Evolutionary conservation across 2,329 filamentous ascomycete genomes (phyloP), one percentile per base, ranked within the genome.

Genomic region (Fusarium sp.): DNA sequence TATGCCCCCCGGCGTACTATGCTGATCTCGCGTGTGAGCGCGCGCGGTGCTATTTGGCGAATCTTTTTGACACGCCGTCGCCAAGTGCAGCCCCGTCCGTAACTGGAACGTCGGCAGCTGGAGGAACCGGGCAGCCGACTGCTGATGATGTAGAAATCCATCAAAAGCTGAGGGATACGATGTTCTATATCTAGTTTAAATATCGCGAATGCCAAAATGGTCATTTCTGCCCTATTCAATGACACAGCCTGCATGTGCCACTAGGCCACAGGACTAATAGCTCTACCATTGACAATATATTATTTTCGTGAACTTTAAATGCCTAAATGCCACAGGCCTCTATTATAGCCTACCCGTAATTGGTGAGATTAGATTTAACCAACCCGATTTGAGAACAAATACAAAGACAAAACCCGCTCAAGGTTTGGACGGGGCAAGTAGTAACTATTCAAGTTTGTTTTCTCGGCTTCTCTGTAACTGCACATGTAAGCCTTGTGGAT

Each of bases 281-380:
- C 11, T 3, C 1, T 18, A 1, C 4, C 18, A 25, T 8, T 1
- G 3, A 13, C 13, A 8, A 4, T 4, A 1, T 18, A 5, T 4
- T 44, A 25, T 25, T 12, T 25, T 25, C 10, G 0, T 13, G 1
- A 25, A 4, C 0, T 5, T 18, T 10, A 13, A 25, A 25, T 4
- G 25, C 25, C 25, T 25, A 25, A 25, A 25, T 25, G 25, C 4
- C 25, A 25, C 25, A 25, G 25, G 5, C 25, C 25, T 25, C 25
- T 25, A 25, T 25, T 25, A 25, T 25, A 25, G 4, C 25, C 25
- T 25, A 25, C 25, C 5, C 4, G 4, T 25, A 25, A 25, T 5
- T 25, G 25, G 25, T 25, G 25, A 25, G 5, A 25, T 25, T 25
- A 25, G 25, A 25, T 25, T 25, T 25, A 25, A 5, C 25, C 25